phyloP scores from a whole-genome alignment of 352 stramenopile species.

The Globisporangium alternatum region DNA sequence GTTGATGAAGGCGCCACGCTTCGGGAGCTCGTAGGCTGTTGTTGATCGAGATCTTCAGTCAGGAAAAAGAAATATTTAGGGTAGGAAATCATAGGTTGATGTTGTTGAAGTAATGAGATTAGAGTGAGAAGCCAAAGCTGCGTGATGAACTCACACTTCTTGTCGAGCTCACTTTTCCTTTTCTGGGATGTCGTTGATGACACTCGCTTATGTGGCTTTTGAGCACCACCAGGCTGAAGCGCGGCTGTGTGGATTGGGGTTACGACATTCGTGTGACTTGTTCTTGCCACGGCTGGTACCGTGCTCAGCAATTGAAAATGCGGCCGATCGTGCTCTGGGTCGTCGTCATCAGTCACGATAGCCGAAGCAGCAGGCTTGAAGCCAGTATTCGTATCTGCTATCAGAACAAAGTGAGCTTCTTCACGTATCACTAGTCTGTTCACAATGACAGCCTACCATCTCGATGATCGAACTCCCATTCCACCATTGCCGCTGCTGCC shows the following conservation, averaged over 20 bases:
- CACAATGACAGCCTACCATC: background rate
- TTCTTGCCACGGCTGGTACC: background rate
- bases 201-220: background rate
- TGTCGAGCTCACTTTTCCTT: background rate
- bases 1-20: background rate
- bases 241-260: background rate
- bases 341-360: conserved; percentile 6
- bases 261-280: background rate
- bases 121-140: conserved; percentile 9
- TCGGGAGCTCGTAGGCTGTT: conserved; percentile 6
- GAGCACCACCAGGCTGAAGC: background rate
- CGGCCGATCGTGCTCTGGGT: background rate
- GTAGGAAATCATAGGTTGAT: conserved; percentile 17
- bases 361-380: background rate
- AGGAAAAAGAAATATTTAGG: conserved; percentile 19
- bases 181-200: background rate
- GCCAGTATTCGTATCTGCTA: no score
- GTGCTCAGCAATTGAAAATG: conserved; percentile 17
- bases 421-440: background rate
- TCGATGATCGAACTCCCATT: conserved; percentile 22
- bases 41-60: conserved; percentile 12
- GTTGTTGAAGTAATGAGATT: conserved; percentile 21
- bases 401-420: background rate
- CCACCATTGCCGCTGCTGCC: conserved; percentile 28
- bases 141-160: conserved; percentile 12